Conservation (phyloP, 2,329 filamentous ascomycete genomes). For the Tolypocladium cylindrosporum region DNA sequence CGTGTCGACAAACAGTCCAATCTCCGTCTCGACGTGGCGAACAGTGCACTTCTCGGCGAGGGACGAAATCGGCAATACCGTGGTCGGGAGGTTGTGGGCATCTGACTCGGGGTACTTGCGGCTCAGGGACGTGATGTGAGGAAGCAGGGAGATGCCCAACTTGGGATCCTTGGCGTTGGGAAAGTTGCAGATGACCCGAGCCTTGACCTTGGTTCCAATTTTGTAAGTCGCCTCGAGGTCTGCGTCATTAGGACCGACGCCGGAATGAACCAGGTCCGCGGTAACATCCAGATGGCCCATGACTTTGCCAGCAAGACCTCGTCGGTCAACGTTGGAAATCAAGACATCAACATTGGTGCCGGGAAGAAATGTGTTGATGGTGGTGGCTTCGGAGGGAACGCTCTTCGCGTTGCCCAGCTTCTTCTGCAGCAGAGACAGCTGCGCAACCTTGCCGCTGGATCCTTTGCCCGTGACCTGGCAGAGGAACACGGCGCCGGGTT, state of each 20-base stretch:
- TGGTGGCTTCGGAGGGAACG: constrained; percentile 66
- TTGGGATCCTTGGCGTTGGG: constrained; percentile 70
- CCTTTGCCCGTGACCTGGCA: constrained; percentile 70
- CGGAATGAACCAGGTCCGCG: constrained; percentile 83
- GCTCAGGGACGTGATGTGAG: constrained; percentile 64
- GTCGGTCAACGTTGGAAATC: constrained; percentile 61
- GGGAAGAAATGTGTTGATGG: constrained; percentile 81
- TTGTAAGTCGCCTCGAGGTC: constrained; percentile 73
- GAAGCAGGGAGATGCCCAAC: constrained; percentile 76
- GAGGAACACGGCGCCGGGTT: constrained; percentile 76
- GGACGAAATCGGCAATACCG: constrained; percentile 60
- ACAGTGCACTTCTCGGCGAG: constrained; percentile 71
- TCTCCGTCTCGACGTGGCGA: constrained; percentile 64
- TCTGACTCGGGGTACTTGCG: constrained; percentile 28
- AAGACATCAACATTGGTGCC: constrained; percentile 85
- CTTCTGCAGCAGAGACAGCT: constrained; percentile 66
- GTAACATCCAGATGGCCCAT: constrained; percentile 88
- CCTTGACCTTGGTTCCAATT: constrained; percentile 73
- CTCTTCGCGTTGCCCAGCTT: constrained; percentile 59
- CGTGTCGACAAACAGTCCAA: constrained; percentile 72
- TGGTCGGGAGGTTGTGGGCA: constrained; percentile 38
- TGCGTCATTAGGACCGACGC: constrained; percentile 56
- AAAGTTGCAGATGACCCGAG: constrained; percentile 80
- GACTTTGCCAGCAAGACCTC: constrained; percentile 79
- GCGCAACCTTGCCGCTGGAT: constrained; percentile 72